phyloP scores from a whole-genome alignment of 2,329 filamentous ascomycete species.

The Neospermospora avenae region DNA sequence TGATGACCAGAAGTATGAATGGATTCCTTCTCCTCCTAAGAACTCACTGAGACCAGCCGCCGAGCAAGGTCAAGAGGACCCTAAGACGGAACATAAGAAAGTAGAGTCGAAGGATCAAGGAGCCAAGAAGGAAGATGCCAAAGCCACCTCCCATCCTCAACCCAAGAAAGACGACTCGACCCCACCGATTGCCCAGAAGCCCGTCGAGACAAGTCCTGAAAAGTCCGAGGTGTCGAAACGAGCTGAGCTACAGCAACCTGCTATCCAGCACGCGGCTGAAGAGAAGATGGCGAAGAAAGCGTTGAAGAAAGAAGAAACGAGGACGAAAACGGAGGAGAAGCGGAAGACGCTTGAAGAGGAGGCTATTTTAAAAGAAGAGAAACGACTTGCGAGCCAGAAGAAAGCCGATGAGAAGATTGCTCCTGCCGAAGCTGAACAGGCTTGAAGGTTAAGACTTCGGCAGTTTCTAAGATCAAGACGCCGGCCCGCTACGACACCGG shows the following conservation, averaged over 20 bases:
- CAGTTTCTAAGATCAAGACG: not conserved
- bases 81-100: conserved; percentile 4
- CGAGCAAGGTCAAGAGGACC: no score
- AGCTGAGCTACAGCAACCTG: conserved; percentile 2
- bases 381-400: conserved; percentile 8
- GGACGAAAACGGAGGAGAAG: conserved; percentile 26
- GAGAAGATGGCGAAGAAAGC: conserved; percentile 25
- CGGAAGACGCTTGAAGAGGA: conserved; percentile 13
- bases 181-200: not conserved
- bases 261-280: conserved; percentile 11
- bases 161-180: not conserved
- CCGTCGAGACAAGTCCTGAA: not conserved
- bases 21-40: conserved; percentile 30
- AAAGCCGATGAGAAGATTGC: conserved; percentile 4
- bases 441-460: not conserved
- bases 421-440: not conserved
- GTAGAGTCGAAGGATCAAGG: not conserved
- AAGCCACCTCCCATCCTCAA: not conserved
- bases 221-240: not conserved
- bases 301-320: conserved; percentile 21
- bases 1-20: conserved; percentile 38
- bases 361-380: conserved; percentile 1
- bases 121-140: not conserved
- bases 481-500: not conserved
- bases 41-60: not conserved